Evolutionary conservation across 176 grass and related monocot genomes (phyloP).

Genomic region (Alopecurus myosuroides): DNA sequence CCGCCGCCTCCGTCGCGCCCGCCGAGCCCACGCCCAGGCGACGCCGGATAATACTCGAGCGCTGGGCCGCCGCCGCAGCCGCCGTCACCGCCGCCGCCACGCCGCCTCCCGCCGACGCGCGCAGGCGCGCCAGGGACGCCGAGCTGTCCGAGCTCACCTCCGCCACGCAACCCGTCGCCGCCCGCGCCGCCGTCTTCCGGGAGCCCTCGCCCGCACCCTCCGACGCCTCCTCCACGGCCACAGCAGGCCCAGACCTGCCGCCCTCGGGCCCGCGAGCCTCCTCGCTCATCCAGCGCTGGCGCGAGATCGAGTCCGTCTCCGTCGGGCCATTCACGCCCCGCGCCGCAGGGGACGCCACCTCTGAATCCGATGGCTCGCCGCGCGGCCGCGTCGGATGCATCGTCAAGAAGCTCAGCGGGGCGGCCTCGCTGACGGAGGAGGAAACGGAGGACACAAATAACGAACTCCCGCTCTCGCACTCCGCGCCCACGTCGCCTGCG

Average conservation of each 20-base stretch:
- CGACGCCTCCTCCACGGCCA: conserved; percentile 32
- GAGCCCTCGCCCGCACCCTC: conserved; percentile 36
- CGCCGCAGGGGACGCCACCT: not conserved
- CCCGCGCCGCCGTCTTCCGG: conserved; percentile 50
- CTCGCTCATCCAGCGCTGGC: conserved; percentile 92
- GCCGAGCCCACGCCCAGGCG: conserved; percentile 31
- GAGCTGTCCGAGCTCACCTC: conserved; percentile 46
- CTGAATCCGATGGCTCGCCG: conserved; percentile 41
- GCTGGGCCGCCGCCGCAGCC: conserved; percentile 48
- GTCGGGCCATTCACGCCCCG: conserved; percentile 30
- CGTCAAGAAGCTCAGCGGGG: conserved; percentile 50
- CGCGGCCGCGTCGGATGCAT: conserved; percentile 36
- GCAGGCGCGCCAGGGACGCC: conserved; percentile 50
- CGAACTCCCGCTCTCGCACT: conserved; percentile 19
- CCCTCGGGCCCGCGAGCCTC: conserved; percentile 65
- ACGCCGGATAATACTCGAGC: conserved; percentile 48
- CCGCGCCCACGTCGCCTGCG: conserved; percentile 28
- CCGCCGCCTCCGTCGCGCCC: not conserved
- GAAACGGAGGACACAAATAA: conserved; percentile 18
- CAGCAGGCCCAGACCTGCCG: not conserved
- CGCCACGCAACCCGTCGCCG: conserved; percentile 55
- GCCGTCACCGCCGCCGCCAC: conserved; percentile 22
- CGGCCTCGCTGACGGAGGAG: conserved; percentile 47
- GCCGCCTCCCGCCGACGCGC: conserved; percentile 26
- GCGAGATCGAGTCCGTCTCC: conserved; percentile 77